These are phyloP conservation scores for Yarrowia bubula DNA, from an alignment of 805 yeast species.

Conservation along the genomic window DNA sequence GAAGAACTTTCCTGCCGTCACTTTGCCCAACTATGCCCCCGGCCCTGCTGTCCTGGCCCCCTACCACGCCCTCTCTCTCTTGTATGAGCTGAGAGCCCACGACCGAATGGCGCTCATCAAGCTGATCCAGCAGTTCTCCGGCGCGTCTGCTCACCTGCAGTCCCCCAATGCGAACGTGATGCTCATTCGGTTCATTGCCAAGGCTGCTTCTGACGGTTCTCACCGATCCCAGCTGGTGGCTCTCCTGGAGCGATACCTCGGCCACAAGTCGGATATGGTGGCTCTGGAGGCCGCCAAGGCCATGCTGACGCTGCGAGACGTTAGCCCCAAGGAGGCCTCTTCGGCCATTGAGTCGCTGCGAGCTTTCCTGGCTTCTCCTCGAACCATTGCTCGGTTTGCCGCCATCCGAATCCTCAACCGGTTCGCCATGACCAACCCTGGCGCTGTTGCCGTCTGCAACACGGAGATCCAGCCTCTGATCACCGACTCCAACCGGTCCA, in stretches of 20 bases:
- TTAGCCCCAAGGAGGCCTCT: slow-evolving; percentile 58
- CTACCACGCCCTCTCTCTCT: slow-evolving; percentile 90
- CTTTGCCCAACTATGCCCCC: slow-evolving; percentile 35
- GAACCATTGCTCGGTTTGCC: slow-evolving; percentile 86
- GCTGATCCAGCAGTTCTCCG: slow-evolving; percentile 72
- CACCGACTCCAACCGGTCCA: slow-evolving; percentile 83
- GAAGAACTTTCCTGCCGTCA: slow-evolving; percentile 41
- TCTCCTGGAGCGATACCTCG: slow-evolving; percentile 65
- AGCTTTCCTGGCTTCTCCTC: slow-evolving; percentile 76
- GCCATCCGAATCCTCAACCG: slow-evolving; percentile 88
- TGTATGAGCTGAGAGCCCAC: slow-evolving; percentile 82
- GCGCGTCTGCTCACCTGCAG: slow-evolving; percentile 56
- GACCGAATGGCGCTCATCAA: slow-evolving; percentile 94
- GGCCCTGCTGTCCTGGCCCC: slow-evolving; percentile 74
- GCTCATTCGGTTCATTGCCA: slow-evolving; percentile 76
- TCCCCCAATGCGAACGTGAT: slow-evolving; percentile 83
- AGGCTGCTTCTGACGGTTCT: slow-evolving; percentile 69
- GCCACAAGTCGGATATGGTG: slow-evolving; percentile 83
- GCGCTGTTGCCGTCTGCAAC: slow-evolving; percentile 68
- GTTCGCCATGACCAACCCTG: slow-evolving; percentile 77
- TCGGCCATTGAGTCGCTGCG: slow-evolving; percentile 73
- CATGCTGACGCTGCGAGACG: slow-evolving; percentile 54
- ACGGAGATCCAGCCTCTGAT: slow-evolving; percentile 82
- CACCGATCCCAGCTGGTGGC: slow-evolving; percentile 59
- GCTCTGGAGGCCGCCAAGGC: slow-evolving; percentile 89